Evolutionary conservation across 768 basidiomycete genomes (phyloP).

Genomic region (Phlebiopsis flavidoalba): DNA sequence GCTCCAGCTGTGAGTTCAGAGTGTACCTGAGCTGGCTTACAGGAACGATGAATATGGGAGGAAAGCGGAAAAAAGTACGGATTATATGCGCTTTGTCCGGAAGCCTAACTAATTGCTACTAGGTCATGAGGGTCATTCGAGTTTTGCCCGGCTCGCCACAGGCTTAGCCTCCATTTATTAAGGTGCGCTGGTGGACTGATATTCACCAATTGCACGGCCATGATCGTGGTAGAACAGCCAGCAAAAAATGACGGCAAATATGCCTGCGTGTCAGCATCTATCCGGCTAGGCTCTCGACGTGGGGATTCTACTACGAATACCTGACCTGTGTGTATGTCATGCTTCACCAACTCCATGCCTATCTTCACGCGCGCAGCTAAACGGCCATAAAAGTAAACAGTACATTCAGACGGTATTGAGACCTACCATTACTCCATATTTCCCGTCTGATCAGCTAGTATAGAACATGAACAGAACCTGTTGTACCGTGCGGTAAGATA

Average conservation of each 20-base stretch:
- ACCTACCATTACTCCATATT: neutral
- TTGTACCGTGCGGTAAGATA: conserved; percentile 68
- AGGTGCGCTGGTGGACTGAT: conserved; percentile 37
- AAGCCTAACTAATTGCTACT: neutral
- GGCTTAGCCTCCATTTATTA: conserved; percentile 85
- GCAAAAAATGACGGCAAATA: conserved; percentile 49
- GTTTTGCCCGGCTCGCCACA: conserved; percentile 52
- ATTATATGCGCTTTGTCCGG: conserved; percentile 32
- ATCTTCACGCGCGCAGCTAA: neutral
- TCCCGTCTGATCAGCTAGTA: conserved; percentile 4
- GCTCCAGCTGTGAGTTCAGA: conserved; percentile 84
- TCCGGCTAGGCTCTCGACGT: conserved; percentile 86
- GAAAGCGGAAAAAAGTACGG: conserved; percentile 65
- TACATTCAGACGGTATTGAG: conserved; percentile 53
- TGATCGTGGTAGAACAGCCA: conserved; percentile 20
- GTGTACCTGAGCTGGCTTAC: conserved; percentile 83
- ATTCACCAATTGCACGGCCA: neutral
- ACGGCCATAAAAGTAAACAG: neutral
- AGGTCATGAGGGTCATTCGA: conserved; percentile 72
- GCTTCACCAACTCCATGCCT: no score
- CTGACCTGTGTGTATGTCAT: conserved; percentile 50
- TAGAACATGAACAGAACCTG: conserved; percentile 68
- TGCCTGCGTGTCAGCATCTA: conserved; percentile 60
- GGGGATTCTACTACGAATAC: conserved; percentile 94
- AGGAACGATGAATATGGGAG: conserved; percentile 78